phyloP scores from a whole-genome alignment of 805 yeast genomes.

The Blastobotrys americana region DNA sequence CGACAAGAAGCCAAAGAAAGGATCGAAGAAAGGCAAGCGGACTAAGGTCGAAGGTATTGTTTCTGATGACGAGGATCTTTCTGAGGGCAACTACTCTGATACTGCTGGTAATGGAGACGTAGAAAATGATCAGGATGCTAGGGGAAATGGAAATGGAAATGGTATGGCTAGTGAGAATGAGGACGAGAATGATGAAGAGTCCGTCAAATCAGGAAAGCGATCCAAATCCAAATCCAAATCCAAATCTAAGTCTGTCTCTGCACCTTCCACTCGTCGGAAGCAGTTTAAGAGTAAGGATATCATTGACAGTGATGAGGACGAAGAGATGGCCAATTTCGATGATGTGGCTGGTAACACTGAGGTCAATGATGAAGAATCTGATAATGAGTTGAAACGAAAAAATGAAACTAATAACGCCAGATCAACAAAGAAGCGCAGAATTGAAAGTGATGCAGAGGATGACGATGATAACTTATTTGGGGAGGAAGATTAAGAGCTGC shows the following conservation, averaged over 20 bases:
- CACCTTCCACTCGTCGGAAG: conserved; percentile 13
- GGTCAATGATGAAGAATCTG: conserved; percentile 16
- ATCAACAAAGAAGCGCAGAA: conserved; percentile 11
- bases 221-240: conserved; percentile 19
- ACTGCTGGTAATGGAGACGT: conserved; percentile 8
- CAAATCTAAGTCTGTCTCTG: conserved; percentile 12
- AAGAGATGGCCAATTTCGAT: conserved; percentile 31
- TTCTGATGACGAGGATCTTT: conserved; percentile 6
- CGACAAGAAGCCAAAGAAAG: conserved; percentile 2
- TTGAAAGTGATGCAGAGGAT: conserved; percentile 27
- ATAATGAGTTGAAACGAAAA: conserved; percentile 14
- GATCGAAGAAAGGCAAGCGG: conserved; percentile 10
- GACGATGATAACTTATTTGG: conserved; percentile 16
- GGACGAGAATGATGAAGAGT: conserved; percentile 2
- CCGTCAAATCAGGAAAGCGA: conserved; percentile 25
- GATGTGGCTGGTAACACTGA: conserved; percentile 27
- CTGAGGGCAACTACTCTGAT: neutral
- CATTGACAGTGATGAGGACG: conserved; percentile 36
- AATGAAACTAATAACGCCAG: neutral
- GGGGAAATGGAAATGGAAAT: conserved; percentile 10
- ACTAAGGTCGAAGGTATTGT: conserved; percentile 12
- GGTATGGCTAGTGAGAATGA: neutral
- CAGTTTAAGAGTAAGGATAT: conserved; percentile 29
- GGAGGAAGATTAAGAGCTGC: conserved; percentile 7
- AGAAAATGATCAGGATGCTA: conserved; percentile 14